These are phyloP conservation scores for Fusarium robinianum DNA, from an alignment of 2,329 filamentous ascomycete genomes.

Conservation along the genomic window DNA sequence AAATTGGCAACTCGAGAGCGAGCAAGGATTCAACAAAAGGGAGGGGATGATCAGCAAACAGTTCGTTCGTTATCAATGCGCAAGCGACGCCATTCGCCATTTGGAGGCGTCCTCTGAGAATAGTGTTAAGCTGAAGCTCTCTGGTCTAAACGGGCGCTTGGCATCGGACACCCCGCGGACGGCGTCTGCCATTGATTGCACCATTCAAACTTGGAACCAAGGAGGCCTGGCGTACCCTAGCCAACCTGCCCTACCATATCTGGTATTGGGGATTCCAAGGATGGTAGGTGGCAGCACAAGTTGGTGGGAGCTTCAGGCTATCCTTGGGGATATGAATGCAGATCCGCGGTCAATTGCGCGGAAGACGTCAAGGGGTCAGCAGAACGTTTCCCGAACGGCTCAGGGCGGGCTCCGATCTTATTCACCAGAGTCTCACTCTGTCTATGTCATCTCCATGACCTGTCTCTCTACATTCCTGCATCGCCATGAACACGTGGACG, in stretches of 20 bases:
- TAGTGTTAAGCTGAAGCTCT: no score
- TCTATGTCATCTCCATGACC: no score
- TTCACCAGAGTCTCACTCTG: constrained; percentile 24
- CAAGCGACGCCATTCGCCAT: constrained; percentile 16
- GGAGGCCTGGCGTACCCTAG: constrained; percentile 1
- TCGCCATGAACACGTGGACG: constrained; percentile 21
- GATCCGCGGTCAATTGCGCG: constrained; percentile 20
- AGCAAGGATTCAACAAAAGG: constrained; percentile 24
- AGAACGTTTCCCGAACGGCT: constrained; percentile 25
- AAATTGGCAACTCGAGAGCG: not conserved
- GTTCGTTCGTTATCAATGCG: constrained; percentile 21
- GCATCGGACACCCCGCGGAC: constrained; percentile 25
- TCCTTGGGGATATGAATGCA: constrained; percentile 17
- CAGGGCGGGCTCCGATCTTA: constrained; percentile 5
- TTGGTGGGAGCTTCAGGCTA: constrained; percentile 5
- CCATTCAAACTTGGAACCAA: constrained; percentile 4
- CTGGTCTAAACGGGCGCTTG: no score
- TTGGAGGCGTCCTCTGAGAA: no score
- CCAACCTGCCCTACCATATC: constrained; percentile 3
- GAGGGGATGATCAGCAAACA: constrained; percentile 21
- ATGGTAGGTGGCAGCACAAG: constrained; percentile 17
- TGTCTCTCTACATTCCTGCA: constrained; percentile 19
- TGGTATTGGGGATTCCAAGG: constrained; percentile 15
- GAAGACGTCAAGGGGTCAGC: no score
- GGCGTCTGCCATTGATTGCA: constrained; percentile 7